These are phyloP conservation scores for Xylaria arbuscula DNA, from an alignment of 2,329 filamentous ascomycete species.

Conservation along the genomic window DNA sequence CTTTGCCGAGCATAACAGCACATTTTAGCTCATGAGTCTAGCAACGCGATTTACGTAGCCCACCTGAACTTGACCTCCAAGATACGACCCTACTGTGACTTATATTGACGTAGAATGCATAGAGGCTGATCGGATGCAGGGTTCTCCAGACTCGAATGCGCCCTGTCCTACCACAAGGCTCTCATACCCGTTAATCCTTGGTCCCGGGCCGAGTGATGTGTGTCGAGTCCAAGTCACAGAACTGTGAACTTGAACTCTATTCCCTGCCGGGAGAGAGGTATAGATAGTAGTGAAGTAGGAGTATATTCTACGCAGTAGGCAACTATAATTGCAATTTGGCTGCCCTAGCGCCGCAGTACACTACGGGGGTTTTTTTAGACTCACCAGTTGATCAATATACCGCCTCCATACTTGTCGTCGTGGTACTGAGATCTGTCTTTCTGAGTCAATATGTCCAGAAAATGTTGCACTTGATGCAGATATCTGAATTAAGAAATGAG, in stretches of 20 bases:
- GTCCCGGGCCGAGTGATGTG: background rate
- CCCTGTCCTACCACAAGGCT: constrained; percentile 1
- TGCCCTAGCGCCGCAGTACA: too few species aligned
- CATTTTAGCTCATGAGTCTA: constrained; percentile 4
- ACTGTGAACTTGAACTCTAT: background rate
- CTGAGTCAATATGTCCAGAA: constrained; percentile 7
- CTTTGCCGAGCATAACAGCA: constrained; percentile 16
- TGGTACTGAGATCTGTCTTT: constrained; percentile 7
- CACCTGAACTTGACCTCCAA: constrained; percentile 19
- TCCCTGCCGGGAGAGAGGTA: background rate
- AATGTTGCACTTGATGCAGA: background rate
- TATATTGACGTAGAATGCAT: background rate
- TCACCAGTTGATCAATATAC: constrained; percentile 7
- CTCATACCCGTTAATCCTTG: background rate
- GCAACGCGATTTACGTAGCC: constrained; percentile 2
- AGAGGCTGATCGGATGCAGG: constrained; percentile 20
- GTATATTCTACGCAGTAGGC: background rate
- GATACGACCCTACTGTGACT: constrained; percentile 4
- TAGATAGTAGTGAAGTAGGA: constrained; percentile 10
- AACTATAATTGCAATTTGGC: too few species aligned
- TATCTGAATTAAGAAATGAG: background rate
- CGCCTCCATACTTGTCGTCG: constrained; percentile 6
- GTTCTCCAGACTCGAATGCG: constrained; percentile 27
- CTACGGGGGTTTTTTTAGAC: too few species aligned
- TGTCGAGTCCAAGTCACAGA: background rate